phyloP scores from a whole-genome alignment of 306 rosid genomes.

The Corylus heterophylla region DNA sequence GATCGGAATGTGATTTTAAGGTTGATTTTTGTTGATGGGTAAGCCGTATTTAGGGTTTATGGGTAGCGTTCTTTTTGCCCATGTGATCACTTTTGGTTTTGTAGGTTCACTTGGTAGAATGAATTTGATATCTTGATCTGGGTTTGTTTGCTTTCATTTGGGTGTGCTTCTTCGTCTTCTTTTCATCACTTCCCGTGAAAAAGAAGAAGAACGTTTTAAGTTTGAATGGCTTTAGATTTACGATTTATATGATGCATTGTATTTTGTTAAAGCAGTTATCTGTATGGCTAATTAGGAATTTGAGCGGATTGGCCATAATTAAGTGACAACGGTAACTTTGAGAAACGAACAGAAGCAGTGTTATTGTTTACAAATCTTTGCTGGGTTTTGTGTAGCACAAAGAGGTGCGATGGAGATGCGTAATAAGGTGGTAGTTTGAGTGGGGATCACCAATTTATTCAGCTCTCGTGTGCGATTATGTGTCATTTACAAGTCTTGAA shows the following conservation, averaged over 20 bases:
- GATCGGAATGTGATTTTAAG: constrained; percentile 3
- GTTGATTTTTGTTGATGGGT: constrained; percentile 4
- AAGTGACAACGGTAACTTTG: background rate
- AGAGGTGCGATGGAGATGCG: background rate
- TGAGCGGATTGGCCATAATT: background rate
- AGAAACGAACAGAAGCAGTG: background rate
- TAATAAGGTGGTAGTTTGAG: background rate
- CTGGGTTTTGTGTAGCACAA: background rate
- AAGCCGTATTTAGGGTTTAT: constrained; percentile 3
- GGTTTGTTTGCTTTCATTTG: constrained; percentile 7
- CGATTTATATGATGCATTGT: background rate
- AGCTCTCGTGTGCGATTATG: background rate
- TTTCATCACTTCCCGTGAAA: background rate
- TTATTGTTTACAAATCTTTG: background rate
- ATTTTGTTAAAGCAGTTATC: background rate
- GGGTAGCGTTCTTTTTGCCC: constrained; percentile 2
- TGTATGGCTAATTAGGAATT: background rate
- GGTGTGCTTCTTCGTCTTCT: background rate
- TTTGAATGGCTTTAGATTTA: constrained; percentile 16
- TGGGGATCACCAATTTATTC: background rate
- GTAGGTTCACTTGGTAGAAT: constrained; percentile 8
- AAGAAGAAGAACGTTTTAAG: constrained; percentile 14
- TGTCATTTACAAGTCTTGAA: background rate
- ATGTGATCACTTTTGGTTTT: constrained; percentile 12
- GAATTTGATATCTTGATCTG: constrained; percentile 9